Evolutionary conservation across 1,284 basidiomycete genomes (phyloP), one percentile per base, ranked within the genome.

Genomic region (Ustilago sp.): DNA sequence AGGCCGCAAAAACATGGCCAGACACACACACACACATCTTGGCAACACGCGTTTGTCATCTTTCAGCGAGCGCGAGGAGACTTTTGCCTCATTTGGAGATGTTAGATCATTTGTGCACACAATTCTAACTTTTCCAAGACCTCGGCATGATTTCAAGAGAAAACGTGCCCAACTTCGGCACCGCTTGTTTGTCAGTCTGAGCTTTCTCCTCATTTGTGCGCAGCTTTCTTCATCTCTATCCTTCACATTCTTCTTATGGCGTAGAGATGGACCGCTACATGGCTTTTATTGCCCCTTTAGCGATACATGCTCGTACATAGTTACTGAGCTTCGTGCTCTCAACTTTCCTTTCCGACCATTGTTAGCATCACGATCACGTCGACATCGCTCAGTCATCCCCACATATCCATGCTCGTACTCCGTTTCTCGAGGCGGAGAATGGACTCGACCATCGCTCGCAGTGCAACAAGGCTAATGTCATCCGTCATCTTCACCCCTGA

Each of bases 1-100:
- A 60, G 50, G 28, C 53, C 38, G 34, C 31, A 51, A 59, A 64
- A 62, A 48, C 19, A 23, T 28, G 43, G 43, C 32, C 13, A 17
- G 4, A 28, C 23, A 23, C 23, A 23, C 23, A 23, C 23, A 23
- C 23, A 28, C 23, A 28, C 23, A 28, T 28, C 23, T 28, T 28
- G 23, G 23, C 23, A 38, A 23, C 7, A 57, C 39, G 31, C 39
- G 57, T 41, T 28, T 15, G 39, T 57, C 41, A 45, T 57, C 43
- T 28, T 38, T 19, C 43, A 54, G 52, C 3, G 52, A 35, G 52
- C 35, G 13, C 15, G 7, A n/a, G 36, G 5, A 15, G 17, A 31
- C 51, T 3, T 32, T 52, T 52, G 34, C 32, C 1, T 8, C 47
- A 48, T 13, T 32, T 15, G 1, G 0, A 2, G 13, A 31, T 9